Conservation (phyloP, 371 early-diverging fungal species). For the Rhizopus arrhizus region DNA sequence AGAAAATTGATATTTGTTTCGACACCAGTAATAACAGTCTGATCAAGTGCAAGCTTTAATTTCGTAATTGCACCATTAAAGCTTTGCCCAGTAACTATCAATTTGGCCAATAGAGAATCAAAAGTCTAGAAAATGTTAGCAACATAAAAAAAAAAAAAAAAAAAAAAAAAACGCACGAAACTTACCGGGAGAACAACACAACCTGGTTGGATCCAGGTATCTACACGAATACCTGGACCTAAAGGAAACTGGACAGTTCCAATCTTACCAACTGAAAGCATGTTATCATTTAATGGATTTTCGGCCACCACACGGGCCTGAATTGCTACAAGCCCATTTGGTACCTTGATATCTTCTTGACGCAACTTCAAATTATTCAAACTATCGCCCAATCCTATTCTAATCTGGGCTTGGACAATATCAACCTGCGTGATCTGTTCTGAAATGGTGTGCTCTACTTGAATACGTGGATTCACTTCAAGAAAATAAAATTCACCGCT, state of each 20-base stretch:
- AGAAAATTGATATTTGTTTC: slow-evolving; percentile 44
- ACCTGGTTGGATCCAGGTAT: slow-evolving; percentile 45
- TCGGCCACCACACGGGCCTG: slow-evolving; percentile 51
- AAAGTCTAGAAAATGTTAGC: slow-evolving; percentile 25
- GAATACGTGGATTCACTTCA: slow-evolving; percentile 42
- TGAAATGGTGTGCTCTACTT: slow-evolving; percentile 60
- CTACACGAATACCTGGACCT: slow-evolving; percentile 46
- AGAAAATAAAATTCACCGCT: slow-evolving; percentile 37
- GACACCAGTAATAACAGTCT: slow-evolving; percentile 36
- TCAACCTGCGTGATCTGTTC: slow-evolving; percentile 92
- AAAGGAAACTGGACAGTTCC: slow-evolving; percentile 28
- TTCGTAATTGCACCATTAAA: slow-evolving; percentile 36
- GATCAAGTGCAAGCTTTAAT: slow-evolving; percentile 25
- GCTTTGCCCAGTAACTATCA: slow-evolving; percentile 44
- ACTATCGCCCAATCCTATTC: slow-evolving; percentile 35
- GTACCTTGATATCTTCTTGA: slow-evolving; percentile 14
- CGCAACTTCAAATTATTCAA: slow-evolving; percentile 21
- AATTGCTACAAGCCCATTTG: slow-evolving; percentile 35
- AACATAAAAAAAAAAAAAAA: not conserved
- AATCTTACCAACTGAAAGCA: slow-evolving; percentile 45
- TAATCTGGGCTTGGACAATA: slow-evolving; percentile 54
- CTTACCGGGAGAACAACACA: slow-evolving; percentile 40
- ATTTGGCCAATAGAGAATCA: slow-evolving; percentile 47
- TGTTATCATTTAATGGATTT: slow-evolving; percentile 40
- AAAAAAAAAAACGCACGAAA: not conserved